Percentiles rank a stretch among this genome's conserved stretches.
phyloP scores from a whole-genome alignment of 345 rosid species.

The Eucalyptus dawsonii region DNA sequence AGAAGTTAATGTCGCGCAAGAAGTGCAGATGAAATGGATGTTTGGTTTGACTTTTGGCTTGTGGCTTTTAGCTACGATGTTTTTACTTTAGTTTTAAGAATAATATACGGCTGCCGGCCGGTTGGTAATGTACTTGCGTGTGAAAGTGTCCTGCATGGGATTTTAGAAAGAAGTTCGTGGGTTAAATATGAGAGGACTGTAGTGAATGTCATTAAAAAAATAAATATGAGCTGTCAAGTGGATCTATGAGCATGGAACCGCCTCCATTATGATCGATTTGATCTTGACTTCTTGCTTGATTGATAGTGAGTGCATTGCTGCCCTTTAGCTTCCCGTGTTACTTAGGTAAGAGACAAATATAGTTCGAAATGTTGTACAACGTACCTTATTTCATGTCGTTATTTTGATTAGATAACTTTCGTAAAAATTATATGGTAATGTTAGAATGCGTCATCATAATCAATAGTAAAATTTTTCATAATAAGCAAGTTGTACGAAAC shows the following conservation, averaged over 20 bases:
- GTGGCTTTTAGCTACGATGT: not conserved
- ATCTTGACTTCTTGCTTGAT: not conserved
- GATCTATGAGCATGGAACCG: not conserved
- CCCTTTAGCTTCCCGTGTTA: not conserved
- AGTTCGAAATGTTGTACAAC: not conserved
- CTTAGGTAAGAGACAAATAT: not conserved
- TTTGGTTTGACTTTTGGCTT: not conserved
- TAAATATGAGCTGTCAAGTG: not conserved
- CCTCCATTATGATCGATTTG: no score
- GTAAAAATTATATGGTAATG: not conserved
- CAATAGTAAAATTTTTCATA: not conserved
- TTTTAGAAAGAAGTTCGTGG: not conserved
- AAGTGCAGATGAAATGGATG: not conserved
- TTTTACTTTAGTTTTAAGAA: not conserved
- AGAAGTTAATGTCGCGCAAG: not conserved
- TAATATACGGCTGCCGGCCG: not conserved
- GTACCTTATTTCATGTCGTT: not conserved
- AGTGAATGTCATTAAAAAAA: no score
- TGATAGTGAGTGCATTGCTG: not conserved
- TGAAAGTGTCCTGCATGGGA: not conserved
- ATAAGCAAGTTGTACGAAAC: not conserved
- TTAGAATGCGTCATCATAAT: fast-evolving
- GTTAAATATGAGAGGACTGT: not conserved
- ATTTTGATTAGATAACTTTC: not conserved
- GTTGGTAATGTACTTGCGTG: not conserved